phyloP scores from a whole-genome alignment of 345 rosid species.

The Dovyalis caffra region DNA sequence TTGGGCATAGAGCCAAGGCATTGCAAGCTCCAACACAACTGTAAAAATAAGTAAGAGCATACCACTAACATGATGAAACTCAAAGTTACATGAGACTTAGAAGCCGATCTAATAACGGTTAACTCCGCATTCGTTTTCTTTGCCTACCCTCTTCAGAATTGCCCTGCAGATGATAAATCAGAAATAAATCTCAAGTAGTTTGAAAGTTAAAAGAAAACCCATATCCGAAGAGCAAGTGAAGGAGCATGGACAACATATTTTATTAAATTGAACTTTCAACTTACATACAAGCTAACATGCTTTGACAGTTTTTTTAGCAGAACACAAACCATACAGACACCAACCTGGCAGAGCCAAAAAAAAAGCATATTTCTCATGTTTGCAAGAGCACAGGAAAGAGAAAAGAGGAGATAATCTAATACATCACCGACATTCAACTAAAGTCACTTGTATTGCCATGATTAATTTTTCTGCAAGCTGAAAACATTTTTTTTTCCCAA shows the following conservation, averaged over 20 bases:
- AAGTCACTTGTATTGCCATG: background rate
- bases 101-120: conserved; percentile 35
- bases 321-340: background rate
- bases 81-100: conserved; percentile 40
- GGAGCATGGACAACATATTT: background rate
- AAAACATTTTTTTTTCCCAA: background rate
- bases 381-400: background rate
- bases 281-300: background rate
- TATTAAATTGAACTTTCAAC: background rate
- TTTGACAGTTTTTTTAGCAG: background rate
- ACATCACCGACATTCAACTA: background rate
- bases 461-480: background rate
- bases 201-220: background rate
- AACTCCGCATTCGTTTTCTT: conserved; percentile 68
- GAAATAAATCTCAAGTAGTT: background rate
- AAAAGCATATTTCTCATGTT: background rate
- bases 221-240: background rate
- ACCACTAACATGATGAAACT: conserved; percentile 31
- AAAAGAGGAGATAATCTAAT: background rate
- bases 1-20: conserved; percentile 25
- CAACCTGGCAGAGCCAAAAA: background rate
- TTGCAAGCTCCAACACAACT: conserved; percentile 26
- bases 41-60: conserved; percentile 26
- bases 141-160: conserved; percentile 68
- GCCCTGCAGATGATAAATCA: conserved; percentile 51